Conservation (phyloP, 1,284 basidiomycete species). For the Puccinia novopanici region DNA sequence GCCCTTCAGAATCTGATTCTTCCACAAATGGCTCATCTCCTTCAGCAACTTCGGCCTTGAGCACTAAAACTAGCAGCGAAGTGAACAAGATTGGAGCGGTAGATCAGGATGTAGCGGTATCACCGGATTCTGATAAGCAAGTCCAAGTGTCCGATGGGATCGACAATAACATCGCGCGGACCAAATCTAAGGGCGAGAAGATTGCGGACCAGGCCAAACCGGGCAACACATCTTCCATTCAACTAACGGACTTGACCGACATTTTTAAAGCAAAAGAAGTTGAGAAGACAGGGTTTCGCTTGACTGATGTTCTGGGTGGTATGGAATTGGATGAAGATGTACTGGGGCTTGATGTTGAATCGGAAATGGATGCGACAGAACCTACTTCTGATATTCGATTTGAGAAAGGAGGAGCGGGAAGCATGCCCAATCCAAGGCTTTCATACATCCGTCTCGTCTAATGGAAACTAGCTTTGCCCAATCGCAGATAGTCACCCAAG, state of each 20-base stretch:
- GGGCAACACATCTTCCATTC: conserved; percentile 10
- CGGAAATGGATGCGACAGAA: neutral
- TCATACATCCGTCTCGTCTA: conserved; percentile 47
- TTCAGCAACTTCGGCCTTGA: neutral
- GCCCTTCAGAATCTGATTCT: neutral
- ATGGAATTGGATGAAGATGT: conserved; percentile 41
- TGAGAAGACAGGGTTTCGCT: conserved; percentile 33
- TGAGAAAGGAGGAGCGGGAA: neutral
- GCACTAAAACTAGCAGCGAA: neutral
- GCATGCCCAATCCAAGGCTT: neutral
- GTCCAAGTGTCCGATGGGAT: neutral
- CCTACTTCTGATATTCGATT: neutral
- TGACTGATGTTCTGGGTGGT: conserved; percentile 27
- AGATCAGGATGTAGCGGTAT: neutral
- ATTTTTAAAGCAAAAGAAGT: conserved; percentile 48
- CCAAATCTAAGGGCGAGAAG: neutral
- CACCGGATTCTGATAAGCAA: neutral
- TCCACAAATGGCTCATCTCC: neutral
- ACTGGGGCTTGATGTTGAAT: neutral
- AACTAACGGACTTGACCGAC: conserved; percentile 37
- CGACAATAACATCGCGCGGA: neutral
- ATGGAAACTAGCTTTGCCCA: neutral
- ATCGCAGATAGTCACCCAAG: neutral
- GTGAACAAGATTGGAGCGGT: neutral
- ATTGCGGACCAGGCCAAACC: neutral